Percentiles rank a stretch among this genome's conserved stretches.
Conservation (phyloP, 768 basidiomycete species). For the Lentinula boryana region DNA sequence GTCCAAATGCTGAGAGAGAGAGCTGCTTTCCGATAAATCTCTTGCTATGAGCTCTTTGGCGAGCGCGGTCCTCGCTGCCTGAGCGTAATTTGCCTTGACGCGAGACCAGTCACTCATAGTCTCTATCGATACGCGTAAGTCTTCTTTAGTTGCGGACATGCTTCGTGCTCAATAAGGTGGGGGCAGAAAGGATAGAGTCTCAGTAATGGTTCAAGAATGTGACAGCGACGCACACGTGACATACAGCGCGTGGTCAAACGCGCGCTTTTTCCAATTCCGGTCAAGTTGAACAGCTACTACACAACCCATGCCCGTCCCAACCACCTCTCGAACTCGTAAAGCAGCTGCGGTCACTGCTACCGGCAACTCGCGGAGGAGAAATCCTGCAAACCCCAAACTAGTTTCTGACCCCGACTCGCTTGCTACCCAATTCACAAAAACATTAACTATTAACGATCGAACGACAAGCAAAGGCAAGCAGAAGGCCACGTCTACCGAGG, state of each 20-base stretch:
- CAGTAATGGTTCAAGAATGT: background rate
- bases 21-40: background rate
- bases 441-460: slow-evolving; percentile 19
- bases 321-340: background rate
- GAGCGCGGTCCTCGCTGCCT: background rate
- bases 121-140: slow-evolving; percentile 2
- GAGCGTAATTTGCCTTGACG: background rate
- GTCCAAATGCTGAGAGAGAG: slow-evolving; percentile 4
- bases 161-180: background rate
- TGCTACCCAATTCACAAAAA: slow-evolving; percentile 21
- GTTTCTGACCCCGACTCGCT: slow-evolving; percentile 16
- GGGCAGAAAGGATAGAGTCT: background rate
- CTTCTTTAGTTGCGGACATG: slow-evolving; percentile 2
- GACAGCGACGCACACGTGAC: background rate
- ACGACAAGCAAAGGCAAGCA: slow-evolving; percentile 21
- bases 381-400: background rate
- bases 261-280: background rate
- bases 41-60: background rate
- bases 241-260: background rate
- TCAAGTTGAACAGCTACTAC: background rate
- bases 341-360: background rate
- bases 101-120: slow-evolving; percentile 1
- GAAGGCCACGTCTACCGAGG: slow-evolving; percentile 25
- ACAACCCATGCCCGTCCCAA: background rate
- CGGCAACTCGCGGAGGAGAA: background rate